Evolutionary conservation across 2,329 filamentous ascomycete species (phyloP).

Genomic region (Diaporthe eres): DNA sequence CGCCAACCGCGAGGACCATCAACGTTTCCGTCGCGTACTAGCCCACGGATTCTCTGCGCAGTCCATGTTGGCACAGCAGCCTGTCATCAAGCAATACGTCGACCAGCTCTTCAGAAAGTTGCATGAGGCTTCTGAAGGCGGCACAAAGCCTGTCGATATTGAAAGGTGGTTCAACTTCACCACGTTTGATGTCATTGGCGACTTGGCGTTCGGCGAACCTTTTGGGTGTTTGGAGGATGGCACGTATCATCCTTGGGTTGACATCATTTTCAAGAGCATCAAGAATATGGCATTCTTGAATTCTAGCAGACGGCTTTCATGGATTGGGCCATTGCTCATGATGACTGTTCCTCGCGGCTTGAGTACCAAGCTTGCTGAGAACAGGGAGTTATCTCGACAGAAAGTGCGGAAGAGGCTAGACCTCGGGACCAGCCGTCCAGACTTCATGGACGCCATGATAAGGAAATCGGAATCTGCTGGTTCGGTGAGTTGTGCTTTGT

Average conservation of each 20-base stretch:
- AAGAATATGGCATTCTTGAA: constrained; percentile 39
- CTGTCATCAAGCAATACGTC: constrained; percentile 16
- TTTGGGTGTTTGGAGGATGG: constrained; percentile 53
- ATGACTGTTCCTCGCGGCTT: constrained; percentile 21
- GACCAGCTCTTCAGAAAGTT: constrained; percentile 18
- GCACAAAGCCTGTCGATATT: constrained; percentile 45
- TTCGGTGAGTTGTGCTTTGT: constrained; percentile 12
- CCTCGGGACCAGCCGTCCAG: constrained; percentile 19
- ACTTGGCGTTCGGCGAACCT: constrained; percentile 57
- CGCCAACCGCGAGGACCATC: constrained; percentile 15
- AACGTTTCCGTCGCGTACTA: constrained; percentile 17
- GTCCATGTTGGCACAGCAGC: constrained; percentile 21
- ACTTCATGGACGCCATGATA: constrained; percentile 26
- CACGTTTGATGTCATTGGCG: constrained; percentile 52
- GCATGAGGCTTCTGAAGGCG: constrained; percentile 34
- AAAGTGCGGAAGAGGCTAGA: constrained; percentile 18
- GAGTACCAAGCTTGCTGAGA: constrained; percentile 6
- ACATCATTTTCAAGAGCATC: constrained; percentile 24
- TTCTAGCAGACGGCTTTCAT: neutral
- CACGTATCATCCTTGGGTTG: constrained; percentile 49
- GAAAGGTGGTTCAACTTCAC: constrained; percentile 54
- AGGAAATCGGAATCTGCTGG: constrained; percentile 5
- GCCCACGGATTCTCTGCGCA: constrained; percentile 29
- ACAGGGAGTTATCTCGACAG: constrained; percentile 2
- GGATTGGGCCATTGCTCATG: constrained; percentile 16